Percentiles rank a stretch among this genome's conserved stretches.
Conservation (phyloP, 176 grass and related monocot species). For the Juncus effusus region DNA sequence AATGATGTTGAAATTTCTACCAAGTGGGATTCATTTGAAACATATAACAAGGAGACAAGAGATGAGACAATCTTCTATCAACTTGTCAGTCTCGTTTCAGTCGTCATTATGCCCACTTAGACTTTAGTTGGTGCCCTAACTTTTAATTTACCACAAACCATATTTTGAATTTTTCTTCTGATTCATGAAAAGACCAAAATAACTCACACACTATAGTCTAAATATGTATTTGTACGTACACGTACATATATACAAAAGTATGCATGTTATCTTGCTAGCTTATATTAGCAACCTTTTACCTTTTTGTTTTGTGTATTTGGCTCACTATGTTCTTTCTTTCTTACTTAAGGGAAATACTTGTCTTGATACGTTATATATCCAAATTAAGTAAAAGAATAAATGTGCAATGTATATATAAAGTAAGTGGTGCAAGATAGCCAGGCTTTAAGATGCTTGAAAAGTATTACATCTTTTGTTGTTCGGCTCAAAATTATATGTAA, state of each 20-base stretch:
- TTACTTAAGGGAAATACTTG: conserved; percentile 22
- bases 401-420: conserved; percentile 4
- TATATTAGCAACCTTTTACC: neutral
- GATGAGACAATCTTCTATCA: conserved; percentile 16
- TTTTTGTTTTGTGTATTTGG: conserved; percentile 9
- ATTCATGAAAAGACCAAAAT: conserved; percentile 4
- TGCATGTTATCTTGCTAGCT: conserved; percentile 4
- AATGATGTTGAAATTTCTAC: too few species aligned
- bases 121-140: conserved; percentile 2
- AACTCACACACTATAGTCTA: neutral
- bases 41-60: conserved; percentile 10
- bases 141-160: neutral
- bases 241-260: neutral
- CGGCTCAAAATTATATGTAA: conserved; percentile 49
- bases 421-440: conserved; percentile 21
- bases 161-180: too few species aligned
- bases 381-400: conserved; percentile 16
- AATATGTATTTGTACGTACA: neutral
- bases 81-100: conserved; percentile 18
- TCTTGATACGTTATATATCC: conserved; percentile 15
- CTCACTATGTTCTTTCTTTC: conserved; percentile 25
- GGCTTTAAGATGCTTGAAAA: conserved; percentile 48
- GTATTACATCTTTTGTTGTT: conserved; percentile 52
- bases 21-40: conserved; percentile 19
- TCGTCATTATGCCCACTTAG: conserved; percentile 19